These are phyloP conservation scores for Candida morakotiae DNA, from an alignment of 805 yeast genomes.

Conservation along the genomic window DNA sequence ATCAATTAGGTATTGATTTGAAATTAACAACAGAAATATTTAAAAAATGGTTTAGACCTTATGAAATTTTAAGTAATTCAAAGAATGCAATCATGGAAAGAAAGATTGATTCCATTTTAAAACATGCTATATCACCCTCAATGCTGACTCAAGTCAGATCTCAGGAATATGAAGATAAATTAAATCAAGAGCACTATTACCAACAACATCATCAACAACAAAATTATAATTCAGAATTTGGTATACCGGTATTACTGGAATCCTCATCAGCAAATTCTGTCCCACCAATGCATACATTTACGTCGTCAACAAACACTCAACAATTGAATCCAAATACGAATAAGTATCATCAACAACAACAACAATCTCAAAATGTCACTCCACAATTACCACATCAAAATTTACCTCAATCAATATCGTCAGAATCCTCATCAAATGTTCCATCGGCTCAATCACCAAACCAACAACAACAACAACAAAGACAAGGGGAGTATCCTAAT, in stretches of 20 bases:
- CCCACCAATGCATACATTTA: not conserved
- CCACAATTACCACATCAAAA: not conserved
- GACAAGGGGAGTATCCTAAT: not conserved
- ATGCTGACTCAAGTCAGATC: conserved; percentile 1
- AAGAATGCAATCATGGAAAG: conserved; percentile 1
- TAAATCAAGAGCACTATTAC: not conserved
- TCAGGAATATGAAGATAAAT: conserved; percentile 5
- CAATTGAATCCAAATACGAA: not conserved
- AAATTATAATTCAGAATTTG: not conserved
- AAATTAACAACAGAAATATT: not conserved
- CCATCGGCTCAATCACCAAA: no score
- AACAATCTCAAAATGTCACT: not conserved
- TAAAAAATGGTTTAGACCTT: conserved; percentile 8
- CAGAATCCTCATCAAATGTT: not conserved
- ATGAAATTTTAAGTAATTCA: not conserved
- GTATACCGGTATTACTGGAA: not conserved
- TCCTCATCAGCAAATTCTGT: not conserved
- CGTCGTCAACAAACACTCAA: not conserved
- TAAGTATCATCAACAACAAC: not conserved
- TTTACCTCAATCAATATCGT: not conserved
- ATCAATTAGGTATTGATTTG: not conserved
- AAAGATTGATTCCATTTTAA: conserved; percentile 3
- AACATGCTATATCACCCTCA: conserved; percentile 6
- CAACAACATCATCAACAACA: conserved; percentile 4
- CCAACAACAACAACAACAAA: conserved; percentile 1